These are phyloP conservation scores for Ambrosia hybrid DNA, from an alignment of 140 eudicot genomes.

Conservation along the genomic window DNA sequence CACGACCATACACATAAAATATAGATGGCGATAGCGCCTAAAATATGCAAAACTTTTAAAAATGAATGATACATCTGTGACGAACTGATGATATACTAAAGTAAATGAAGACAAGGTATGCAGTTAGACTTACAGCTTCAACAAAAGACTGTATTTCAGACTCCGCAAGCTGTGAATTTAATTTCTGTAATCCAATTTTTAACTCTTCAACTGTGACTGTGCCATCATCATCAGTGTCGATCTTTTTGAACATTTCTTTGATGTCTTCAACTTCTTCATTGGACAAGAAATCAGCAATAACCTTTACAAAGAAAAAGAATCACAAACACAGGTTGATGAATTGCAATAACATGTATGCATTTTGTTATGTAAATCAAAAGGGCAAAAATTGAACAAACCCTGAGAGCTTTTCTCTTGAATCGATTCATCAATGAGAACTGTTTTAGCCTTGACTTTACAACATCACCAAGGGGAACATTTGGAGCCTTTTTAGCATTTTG, in stretches of 20 bases:
- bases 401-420: slow-evolving; percentile 90
- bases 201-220: slow-evolving; percentile 69
- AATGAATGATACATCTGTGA: not conserved
- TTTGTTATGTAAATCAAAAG: not conserved
- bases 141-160: slow-evolving; percentile 80
- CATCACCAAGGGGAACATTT: slow-evolving; percentile 92
- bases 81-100: not conserved
- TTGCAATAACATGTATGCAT: not conserved
- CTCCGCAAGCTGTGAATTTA: slow-evolving; percentile 65
- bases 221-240: slow-evolving; percentile 86
- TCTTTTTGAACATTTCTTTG: slow-evolving; percentile 68
- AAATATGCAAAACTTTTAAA: not conserved
- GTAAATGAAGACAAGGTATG: slow-evolving; percentile 15
- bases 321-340: slow-evolving; percentile 3
- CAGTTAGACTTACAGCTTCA: slow-evolving; percentile 77
- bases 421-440: slow-evolving; percentile 94
- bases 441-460: slow-evolving; percentile 87
- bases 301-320: slow-evolving; percentile 38
- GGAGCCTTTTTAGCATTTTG: slow-evolving; percentile 93
- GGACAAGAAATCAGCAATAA: slow-evolving; percentile 86
- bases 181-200: slow-evolving; percentile 62
- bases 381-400: slow-evolving; percentile 46
- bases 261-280: slow-evolving; percentile 85
- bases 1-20: not conserved
- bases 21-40: not conserved